Conservation (phyloP, 768 basidiomycete species). For the Tephrocybe sp. region DNA sequence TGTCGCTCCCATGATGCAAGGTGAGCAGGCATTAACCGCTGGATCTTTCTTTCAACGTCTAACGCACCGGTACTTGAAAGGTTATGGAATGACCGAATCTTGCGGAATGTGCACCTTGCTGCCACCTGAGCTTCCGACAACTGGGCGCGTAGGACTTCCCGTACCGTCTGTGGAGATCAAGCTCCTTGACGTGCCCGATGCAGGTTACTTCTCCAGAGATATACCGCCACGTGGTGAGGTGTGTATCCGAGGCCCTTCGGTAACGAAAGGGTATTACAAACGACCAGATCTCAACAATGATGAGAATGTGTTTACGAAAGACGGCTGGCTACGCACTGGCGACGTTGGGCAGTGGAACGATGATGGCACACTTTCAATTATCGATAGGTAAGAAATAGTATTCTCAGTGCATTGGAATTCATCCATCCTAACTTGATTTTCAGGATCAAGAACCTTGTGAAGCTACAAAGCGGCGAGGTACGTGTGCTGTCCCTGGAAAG, state of each 20-base stretch:
- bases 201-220: conserved; percentile 77
- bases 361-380: conserved; percentile 85
- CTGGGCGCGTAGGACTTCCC: conserved; percentile 78
- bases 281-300: conserved; percentile 88
- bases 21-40: conserved; percentile 41
- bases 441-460: conserved; percentile 19
- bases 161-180: conserved; percentile 90
- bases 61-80: conserved; percentile 34
- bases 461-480: conserved; percentile 22
- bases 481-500: not conserved
- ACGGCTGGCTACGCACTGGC: conserved; percentile 94
- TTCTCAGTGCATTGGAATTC: too few relatives aligned
- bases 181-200: conserved; percentile 76
- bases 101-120: conserved; percentile 88
- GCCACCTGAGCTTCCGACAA: conserved; percentile 78
- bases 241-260: conserved; percentile 82
- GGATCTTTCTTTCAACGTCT: not conserved
- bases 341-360: conserved; percentile 94
- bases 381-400: conserved; percentile 89
- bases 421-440: not conserved
- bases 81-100: conserved; percentile 95
- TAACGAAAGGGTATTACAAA: conserved; percentile 90
- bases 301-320: conserved; percentile 77
- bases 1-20: conserved; percentile 83
- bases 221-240: conserved; percentile 83